A percentile compares a stretch with the other conserved stretches of the same genome.
Conservation (phyloP, 257 asterid species). For the Scutellaria barbata region DNA sequence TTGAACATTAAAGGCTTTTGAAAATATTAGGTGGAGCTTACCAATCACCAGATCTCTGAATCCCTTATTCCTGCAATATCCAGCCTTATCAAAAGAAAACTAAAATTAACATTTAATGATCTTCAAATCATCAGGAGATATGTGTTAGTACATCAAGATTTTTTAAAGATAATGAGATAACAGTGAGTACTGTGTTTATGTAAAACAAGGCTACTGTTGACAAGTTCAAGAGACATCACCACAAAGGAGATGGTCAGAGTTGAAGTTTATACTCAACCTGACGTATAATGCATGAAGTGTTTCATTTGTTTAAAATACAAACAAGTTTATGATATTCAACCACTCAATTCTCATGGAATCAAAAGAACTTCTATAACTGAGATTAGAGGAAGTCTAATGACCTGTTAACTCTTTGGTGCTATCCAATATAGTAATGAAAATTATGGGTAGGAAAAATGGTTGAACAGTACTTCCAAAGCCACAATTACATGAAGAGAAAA, state of each 20-base stretch:
- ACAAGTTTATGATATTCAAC: conserved; percentile 7
- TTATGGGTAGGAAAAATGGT: conserved; percentile 7
- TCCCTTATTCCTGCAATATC: background rate
- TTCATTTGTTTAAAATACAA: conserved; percentile 1
- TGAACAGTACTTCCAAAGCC: background rate
- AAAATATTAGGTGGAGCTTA: conserved; percentile 22
- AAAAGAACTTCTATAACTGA: conserved; percentile 2
- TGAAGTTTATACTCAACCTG: background rate
- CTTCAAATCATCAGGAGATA: background rate
- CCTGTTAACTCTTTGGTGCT: conserved; percentile 7
- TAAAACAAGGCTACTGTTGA: too few relatives aligned
- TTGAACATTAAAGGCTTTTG: conserved; percentile 24
- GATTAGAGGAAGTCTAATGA: background rate
- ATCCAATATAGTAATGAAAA: conserved; percentile 24
- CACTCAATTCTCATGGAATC: conserved; percentile 7
- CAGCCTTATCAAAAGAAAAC: background rate
- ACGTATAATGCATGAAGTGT: background rate
- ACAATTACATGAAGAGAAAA: conserved; percentile 3
- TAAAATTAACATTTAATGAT: background rate
- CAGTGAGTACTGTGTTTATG: too few relatives aligned
- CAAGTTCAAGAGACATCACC: too few relatives aligned
- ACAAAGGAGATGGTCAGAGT: too few relatives aligned
- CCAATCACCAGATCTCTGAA: conserved; percentile 4
- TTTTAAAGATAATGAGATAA: too few relatives aligned
- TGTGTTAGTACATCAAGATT: too few relatives aligned